Conservation (phyloP, 73 alveolate species). For the Loxodes magnus region DNA sequence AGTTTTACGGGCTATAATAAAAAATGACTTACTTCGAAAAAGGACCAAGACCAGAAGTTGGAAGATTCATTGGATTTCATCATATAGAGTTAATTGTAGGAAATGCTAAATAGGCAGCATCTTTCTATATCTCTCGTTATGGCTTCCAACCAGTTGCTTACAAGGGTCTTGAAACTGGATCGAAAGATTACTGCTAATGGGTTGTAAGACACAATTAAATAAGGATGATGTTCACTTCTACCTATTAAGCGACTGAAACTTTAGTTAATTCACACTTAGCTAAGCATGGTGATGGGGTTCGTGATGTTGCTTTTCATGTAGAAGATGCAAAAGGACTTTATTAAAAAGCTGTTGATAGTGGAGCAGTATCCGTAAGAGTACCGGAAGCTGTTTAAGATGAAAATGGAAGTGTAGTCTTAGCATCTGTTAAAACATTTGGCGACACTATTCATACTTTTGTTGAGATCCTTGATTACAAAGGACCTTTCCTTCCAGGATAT, state of each 20-base stretch:
- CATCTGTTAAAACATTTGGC: constrained; percentile 78
- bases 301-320: constrained; percentile 67
- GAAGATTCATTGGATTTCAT: constrained; percentile 64
- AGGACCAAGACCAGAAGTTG: constrained; percentile 56
- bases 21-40: constrained; percentile 12
- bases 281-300: constrained; percentile 78
- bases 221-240: constrained; percentile 53
- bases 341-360: constrained; percentile 69
- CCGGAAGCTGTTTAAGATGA: constrained; percentile 64
- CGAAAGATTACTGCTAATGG: constrained; percentile 43
- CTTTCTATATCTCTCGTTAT: constrained; percentile 50
- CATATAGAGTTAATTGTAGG: constrained; percentile 72
- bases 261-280: constrained; percentile 43
- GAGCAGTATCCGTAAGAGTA: constrained; percentile 55
- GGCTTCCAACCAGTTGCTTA: constrained; percentile 42
- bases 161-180: constrained; percentile 65
- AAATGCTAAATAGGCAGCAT: constrained; percentile 79
- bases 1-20: too few species aligned
- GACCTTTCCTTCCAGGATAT: constrained; percentile 79
- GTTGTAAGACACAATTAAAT: constrained; percentile 49
- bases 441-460: constrained; percentile 74
- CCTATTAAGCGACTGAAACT: constrained; percentile 43
- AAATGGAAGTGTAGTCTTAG: constrained; percentile 54
- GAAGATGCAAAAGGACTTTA: constrained; percentile 68
- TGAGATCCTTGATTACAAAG: constrained; percentile 65